phyloP scores from a whole-genome alignment of 176 grass and related monocot species.

The Hsuehochloa calcarea region DNA sequence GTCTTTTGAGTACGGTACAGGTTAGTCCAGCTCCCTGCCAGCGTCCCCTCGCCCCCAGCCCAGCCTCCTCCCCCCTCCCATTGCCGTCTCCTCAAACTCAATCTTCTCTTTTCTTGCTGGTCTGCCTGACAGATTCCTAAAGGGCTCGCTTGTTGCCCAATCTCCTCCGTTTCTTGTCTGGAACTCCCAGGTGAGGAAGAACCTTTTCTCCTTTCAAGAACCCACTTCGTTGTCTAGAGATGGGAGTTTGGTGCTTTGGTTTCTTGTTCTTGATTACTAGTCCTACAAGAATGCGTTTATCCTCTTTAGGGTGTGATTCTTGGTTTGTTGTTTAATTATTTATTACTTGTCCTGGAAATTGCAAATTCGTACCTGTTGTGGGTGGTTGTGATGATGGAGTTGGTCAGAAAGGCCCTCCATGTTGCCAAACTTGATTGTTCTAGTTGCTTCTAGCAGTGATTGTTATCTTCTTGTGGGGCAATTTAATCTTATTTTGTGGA shows the following conservation, averaged over 20 bases:
- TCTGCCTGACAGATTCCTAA: background rate
- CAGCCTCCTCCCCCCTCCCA: background rate
- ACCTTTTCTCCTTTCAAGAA: background rate
- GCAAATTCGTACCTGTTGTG: background rate
- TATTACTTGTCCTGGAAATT: background rate
- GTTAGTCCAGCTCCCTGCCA: background rate
- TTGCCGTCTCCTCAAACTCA: background rate
- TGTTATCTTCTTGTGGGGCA: background rate
- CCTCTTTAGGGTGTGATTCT: background rate
- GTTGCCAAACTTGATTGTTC: background rate
- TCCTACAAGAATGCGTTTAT: background rate
- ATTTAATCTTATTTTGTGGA: background rate
- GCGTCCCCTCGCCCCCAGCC: background rate
- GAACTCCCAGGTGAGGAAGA: slow-evolving; percentile 22
- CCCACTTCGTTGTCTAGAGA: background rate
- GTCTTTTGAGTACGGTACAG: no score
- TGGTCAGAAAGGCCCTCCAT: background rate
- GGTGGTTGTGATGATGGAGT: background rate
- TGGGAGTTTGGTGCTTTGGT: background rate
- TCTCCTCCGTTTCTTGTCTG: background rate
- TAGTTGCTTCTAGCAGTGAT: background rate
- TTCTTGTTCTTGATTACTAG: background rate
- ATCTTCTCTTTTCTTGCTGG: background rate
- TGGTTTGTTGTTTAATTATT: background rate
- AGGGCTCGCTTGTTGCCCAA: background rate